phyloP scores from a whole-genome alignment of 2,329 filamentous ascomycete species.

The Fusarium sp. region DNA sequence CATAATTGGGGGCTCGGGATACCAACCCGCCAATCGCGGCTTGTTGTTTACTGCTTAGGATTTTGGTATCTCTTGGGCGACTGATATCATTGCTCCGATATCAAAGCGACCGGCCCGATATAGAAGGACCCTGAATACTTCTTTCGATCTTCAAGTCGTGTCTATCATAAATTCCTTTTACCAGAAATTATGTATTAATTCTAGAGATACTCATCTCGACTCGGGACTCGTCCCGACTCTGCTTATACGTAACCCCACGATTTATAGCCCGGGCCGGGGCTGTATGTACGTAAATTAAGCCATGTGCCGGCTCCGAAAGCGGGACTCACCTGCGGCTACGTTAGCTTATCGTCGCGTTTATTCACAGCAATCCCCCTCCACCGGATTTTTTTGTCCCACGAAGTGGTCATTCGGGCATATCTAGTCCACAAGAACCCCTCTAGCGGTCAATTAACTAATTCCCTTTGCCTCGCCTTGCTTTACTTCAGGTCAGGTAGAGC shows the following conservation, averaged over 20 bases:
- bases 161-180: rapidly evolving
- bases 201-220: neutral
- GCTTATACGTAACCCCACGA: constrained; percentile 27
- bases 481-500: neutral
- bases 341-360: constrained; percentile 47
- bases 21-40: constrained; percentile 1
- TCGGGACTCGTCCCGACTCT: constrained; percentile 28
- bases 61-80: neutral
- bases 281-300: constrained; percentile 27
- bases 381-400: constrained; percentile 37
- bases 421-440: constrained; percentile 31
- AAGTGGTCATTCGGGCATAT: constrained; percentile 29
- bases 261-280: constrained; percentile 19
- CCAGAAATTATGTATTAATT: neutral
- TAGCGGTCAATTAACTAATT: constrained; percentile 16
- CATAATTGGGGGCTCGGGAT: neutral
- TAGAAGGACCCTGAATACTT: neutral
- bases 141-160: neutral
- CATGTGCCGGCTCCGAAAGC: constrained; percentile 45
- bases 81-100: neutral
- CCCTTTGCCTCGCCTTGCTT: neutral
- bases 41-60: neutral
- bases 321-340: constrained; percentile 36
- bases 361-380: constrained; percentile 17
- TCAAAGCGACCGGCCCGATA: neutral